A percentile compares a stretch with the other conserved stretches of the same genome.
These are phyloP conservation scores for Basipetospora chlamydospora DNA, from an alignment of 2,329 filamentous ascomycete genomes.

Conservation along the genomic window DNA sequence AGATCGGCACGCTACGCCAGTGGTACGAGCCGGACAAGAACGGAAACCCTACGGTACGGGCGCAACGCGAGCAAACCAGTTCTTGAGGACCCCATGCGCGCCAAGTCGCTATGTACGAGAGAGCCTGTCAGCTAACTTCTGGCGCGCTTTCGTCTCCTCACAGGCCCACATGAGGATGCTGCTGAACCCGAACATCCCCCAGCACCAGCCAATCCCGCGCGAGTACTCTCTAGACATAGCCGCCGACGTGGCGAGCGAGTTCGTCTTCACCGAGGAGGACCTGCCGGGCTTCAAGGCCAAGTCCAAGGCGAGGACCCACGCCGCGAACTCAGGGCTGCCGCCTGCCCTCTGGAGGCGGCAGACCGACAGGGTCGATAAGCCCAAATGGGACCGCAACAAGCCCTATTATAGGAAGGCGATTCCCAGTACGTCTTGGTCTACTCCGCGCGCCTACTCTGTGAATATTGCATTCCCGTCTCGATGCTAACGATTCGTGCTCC, in stretches of 20 bases:
- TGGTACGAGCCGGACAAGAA: slow-evolving; percentile 40
- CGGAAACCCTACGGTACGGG: too few relatives aligned
- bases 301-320: slow-evolving; percentile 40
- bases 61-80: too few relatives aligned
- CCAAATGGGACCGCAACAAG: slow-evolving; percentile 27
- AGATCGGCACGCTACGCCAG: slow-evolving; percentile 59
- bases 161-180: slow-evolving; percentile 48
- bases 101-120: too few relatives aligned
- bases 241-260: slow-evolving; percentile 63
- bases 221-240: slow-evolving; percentile 71
- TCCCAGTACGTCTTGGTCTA: slow-evolving; percentile 24
- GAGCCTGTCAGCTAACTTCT: too few relatives aligned
- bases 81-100: too few relatives aligned
- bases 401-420: slow-evolving; percentile 59
- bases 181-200: slow-evolving; percentile 45
- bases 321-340: slow-evolving; percentile 43
- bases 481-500: too few relatives aligned
- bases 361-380: slow-evolving; percentile 26
- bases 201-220: slow-evolving; percentile 65
- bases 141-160: neutral
- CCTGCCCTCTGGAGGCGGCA: slow-evolving; percentile 35
- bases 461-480: too few relatives aligned
- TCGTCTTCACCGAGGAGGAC: slow-evolving; percentile 68
- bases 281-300: slow-evolving; percentile 45
- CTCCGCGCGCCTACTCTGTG: too few relatives aligned